Base-by-base conservation (phyloP, 179 eudicot species). In the Nepenthes alata region DNA sequence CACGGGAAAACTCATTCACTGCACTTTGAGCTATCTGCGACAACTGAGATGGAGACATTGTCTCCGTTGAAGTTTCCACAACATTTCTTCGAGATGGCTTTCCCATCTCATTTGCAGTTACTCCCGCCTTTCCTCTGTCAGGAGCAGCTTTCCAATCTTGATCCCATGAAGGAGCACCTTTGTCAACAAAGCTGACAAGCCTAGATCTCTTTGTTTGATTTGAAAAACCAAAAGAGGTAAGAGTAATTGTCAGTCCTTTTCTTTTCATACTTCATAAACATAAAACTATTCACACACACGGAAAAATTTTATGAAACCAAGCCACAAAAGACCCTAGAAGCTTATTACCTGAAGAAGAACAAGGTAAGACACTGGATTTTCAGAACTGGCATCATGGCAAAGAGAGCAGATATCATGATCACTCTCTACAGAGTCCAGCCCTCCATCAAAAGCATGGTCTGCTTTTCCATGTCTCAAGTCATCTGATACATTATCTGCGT, bases 81-180 rank as follows among this genome's bases (percentile, higher is more conserved):
- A 53, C 36, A 77, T 47, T 55, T 53, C 73, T 66, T 71, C 52
- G 62, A 12, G 78, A 62, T 69, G 78, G 57, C 66, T 60, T 70
- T 70, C 47, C 62, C 48, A 51, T 58, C 55, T 59, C 63, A 56
- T 8, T 59, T 2, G 61, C 60, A 52, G 57, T 59, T 59, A 52
- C 60, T 52, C 62, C 68, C 47, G 62, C 75, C 67, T 64, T 77
- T 57, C 71, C 71, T 61, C 60, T 72, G 62, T 77, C 80, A 49
- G 14, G 10, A 36, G 2, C 12, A 9, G 83, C 77, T 63, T 53
- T 62, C 67, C 66, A 65, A 67, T 54, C 74, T 81, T 79, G 83
- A 67, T 94, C 96, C 99, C 97, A 94, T 39, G 82, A 76, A 66
- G 82, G 91, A 41, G 91, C 86, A 57, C 86, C 89, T 80, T 77